Evolutionary conservation across 208 protist genomes (phyloP).

Genomic region (Acanthamoeba healyi): DNA sequence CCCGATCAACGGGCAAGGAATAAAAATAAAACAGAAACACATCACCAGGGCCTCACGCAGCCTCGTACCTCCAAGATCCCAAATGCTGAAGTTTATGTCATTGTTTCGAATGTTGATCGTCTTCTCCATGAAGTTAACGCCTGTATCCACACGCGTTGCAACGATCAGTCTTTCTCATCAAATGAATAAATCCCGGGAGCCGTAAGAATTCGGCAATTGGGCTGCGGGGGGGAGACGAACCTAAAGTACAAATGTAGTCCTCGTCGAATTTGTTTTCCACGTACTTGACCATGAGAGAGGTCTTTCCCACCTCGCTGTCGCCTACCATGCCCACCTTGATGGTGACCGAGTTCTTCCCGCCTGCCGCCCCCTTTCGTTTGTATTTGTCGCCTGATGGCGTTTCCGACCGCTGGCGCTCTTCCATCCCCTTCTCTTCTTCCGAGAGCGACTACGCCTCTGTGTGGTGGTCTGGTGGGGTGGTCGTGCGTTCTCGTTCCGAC

Average conservation of each 20-base stretch:
- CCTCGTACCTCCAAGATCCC: slow-evolving; percentile 93
- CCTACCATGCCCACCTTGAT: slow-evolving; percentile 93
- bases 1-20: too few relatives aligned
- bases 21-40: too few relatives aligned
- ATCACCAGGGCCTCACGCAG: too few relatives aligned
- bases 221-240: slow-evolving; percentile 67
- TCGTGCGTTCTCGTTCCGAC: too few relatives aligned
- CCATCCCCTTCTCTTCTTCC: too few relatives aligned
- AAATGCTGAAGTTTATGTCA: slow-evolving; percentile 94
- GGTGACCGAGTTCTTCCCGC: slow-evolving; percentile 86
- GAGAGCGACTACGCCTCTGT: too few relatives aligned
- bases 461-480: too few relatives aligned
- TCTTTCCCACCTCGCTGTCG: slow-evolving; percentile 91
- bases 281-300: slow-evolving; percentile 94
- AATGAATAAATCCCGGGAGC: too few relatives aligned
- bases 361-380: slow-evolving; percentile 28
- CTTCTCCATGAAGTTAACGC: slow-evolving; percentile 97
- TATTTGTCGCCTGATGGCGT: slow-evolving; percentile 11
- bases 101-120: slow-evolving; percentile 89
- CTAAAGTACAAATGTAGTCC: slow-evolving; percentile 92
- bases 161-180: background rate
- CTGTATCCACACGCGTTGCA: too few relatives aligned
- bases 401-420: too few relatives aligned
- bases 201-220: too few relatives aligned
- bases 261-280: slow-evolving; percentile 92